Evolutionary conservation across 83 land plant genomes (phyloP).

Genomic region (Larix sibirica): DNA sequence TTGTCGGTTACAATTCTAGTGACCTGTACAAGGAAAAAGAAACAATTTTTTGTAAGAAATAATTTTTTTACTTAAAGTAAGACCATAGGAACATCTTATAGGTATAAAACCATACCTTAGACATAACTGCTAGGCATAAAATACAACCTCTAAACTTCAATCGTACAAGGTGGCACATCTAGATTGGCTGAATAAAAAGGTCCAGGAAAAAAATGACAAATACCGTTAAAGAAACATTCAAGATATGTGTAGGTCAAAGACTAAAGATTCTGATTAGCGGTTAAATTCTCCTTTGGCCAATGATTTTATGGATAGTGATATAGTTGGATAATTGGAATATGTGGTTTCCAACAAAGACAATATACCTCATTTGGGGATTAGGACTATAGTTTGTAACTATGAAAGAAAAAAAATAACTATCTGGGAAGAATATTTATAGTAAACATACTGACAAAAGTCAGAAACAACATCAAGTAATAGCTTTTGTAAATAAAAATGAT

Average conservation of each 20-base stretch:
- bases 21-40: too few species aligned
- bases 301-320: conserved; percentile 14
- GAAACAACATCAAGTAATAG: background rate
- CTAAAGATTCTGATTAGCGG: conserved; percentile 15
- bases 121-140: too few species aligned
- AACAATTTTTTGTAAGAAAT: too few species aligned
- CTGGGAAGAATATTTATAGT: conserved; percentile 1
- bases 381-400: conserved; percentile 43
- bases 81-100: too few species aligned
- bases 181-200: conserved; percentile 97
- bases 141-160: too few species aligned
- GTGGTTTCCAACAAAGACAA: conserved; percentile 29
- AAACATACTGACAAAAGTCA: background rate
- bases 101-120: too few species aligned
- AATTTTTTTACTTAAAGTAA: too few species aligned
- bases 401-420: conserved; percentile 25
- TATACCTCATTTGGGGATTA: conserved; percentile 25
- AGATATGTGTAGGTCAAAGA: conserved; percentile 62
- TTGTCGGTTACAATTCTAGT: too few species aligned
- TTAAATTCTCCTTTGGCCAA: conserved; percentile 5
- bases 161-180: conserved; percentile 69
- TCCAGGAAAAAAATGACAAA: conserved; percentile 95
- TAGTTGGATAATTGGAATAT: conserved; percentile 68
- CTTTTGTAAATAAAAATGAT: conserved; percentile 7
- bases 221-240: conserved; percentile 84